Conservation (phyloP, 495 filamentous ascomycete species). For the Achaetomiella virescens region DNA sequence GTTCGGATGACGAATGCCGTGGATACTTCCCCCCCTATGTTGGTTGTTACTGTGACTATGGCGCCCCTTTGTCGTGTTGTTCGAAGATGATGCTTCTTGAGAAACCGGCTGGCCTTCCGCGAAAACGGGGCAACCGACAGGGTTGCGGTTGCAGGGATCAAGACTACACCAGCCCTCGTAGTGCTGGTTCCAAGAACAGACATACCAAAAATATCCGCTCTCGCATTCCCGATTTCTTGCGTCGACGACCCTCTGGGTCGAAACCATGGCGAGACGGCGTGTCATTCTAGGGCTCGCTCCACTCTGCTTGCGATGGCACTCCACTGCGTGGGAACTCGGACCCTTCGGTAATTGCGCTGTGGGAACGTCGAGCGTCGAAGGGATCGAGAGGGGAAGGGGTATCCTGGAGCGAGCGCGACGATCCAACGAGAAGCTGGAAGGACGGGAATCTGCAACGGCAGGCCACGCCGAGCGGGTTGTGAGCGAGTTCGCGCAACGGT, state of each 20-base stretch:
- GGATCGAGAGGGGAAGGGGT: not conserved
- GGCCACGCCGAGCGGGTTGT: too few relatives aligned
- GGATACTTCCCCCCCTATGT: too few relatives aligned
- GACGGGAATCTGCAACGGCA: too few relatives aligned
- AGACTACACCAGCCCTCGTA: slow-evolving; percentile 22
- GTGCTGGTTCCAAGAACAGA: slow-evolving; percentile 5
- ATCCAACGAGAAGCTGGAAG: too few relatives aligned
- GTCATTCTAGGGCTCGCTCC: not conserved
- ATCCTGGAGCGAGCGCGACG: not conserved
- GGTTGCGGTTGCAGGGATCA: slow-evolving; percentile 17
- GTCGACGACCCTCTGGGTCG: not conserved
- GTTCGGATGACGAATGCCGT: too few relatives aligned
- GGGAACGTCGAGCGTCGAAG: not conserved
- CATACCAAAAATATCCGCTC: slow-evolving; percentile 17
- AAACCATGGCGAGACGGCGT: slow-evolving; percentile 1
- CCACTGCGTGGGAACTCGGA: slow-evolving; percentile 12
- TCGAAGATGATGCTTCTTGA: not conserved
- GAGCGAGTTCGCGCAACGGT: too few relatives aligned
- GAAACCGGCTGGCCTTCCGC: not conserved
- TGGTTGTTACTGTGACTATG: not conserved
- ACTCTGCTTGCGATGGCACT: slow-evolving; percentile 3
- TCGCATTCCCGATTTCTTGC: slow-evolving; percentile 3
- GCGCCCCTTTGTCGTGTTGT: not conserved
- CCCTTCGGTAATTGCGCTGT: slow-evolving; percentile 6
- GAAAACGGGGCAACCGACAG: slow-evolving; percentile 17